Evolutionary conservation across 106 monocot genomes (phyloP).

Genomic region (Ottelia alismoides): DNA sequence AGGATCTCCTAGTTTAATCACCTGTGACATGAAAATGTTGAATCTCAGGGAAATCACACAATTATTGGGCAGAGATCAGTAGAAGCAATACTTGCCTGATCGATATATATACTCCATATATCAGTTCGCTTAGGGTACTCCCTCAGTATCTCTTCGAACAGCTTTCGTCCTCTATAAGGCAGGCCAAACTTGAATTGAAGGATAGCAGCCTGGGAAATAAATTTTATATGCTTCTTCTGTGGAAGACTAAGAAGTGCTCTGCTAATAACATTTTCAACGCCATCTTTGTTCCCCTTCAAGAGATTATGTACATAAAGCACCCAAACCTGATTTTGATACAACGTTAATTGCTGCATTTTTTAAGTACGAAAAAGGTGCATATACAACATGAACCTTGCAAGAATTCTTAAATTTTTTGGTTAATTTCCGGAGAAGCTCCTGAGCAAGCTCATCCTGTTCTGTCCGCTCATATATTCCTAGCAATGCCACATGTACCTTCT

Average conservation of each 20-base stretch:
- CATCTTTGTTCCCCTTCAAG: conserved; percentile 50
- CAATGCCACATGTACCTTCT: conserved; percentile 78
- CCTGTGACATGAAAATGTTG: conserved; percentile 28
- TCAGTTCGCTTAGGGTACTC: conserved; percentile 94
- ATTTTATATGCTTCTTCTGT: conserved; percentile 72
- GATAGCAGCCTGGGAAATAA: conserved; percentile 72
- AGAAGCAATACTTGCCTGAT: conserved; percentile 52
- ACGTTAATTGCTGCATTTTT: too few species aligned
- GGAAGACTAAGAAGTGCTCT: conserved; percentile 74
- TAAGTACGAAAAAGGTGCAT: too few species aligned
- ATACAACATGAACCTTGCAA: too few species aligned
- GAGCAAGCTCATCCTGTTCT: conserved; percentile 44
- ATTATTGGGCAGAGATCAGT: neutral
- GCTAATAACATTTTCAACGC: conserved; percentile 42
- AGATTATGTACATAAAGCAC: conserved; percentile 34
- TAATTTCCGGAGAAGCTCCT: conserved; percentile 77
- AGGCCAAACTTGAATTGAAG: conserved; percentile 65
- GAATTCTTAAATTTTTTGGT: conserved; percentile 70
- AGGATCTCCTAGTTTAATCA: conserved; percentile 60
- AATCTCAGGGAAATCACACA: neutral
- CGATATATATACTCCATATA: conserved; percentile 89
- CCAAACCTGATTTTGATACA: conserved; percentile 96
- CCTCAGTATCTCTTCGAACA: conserved; percentile 61
- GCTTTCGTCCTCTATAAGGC: conserved; percentile 62
- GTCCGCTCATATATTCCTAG: conserved; percentile 78